Base-by-base conservation (phyloP, 495 filamentous ascomycete species). In the Xylaria nigripes region DNA sequence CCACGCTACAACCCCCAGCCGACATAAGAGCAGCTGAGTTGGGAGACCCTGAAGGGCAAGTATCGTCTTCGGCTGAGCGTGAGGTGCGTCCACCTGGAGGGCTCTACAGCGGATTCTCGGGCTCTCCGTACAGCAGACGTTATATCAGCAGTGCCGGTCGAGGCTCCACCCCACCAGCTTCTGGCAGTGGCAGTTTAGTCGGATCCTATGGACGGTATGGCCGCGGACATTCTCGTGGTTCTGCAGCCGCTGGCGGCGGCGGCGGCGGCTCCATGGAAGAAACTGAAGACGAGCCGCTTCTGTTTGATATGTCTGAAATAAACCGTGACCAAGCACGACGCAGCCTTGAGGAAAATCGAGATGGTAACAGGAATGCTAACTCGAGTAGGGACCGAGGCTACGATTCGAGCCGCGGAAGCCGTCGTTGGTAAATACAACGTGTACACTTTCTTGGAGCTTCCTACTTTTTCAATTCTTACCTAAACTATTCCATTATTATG, bases 241-340 rank as follows among this genome's bases (percentile, higher is more conserved):
- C 72, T n/a, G n/a, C n/a, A n/a, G n/a, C n/a, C 12, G 70, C 76
- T 22, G 73, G 74, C 53, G 71, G 72, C 45, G 81, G 80, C 30
- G 63, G 70, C 21, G 63, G 64, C 6, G 64, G 67, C 25, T 70
- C 70, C 9, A 68, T 75, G 45, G 72, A 73, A 9, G 78, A 76
- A 1, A 60, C 67, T 42, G 89, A 94, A 50, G 89, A 91, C 16
- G 90, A 95, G 68, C 86, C 86, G 23, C 69, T 95, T 9, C 70
- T 94, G 16, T 95, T 95, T 62, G 85, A 86, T 38, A 91, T 95
- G 86, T 90, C 86, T 52, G 89, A 95, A 61, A 81, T 93, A 55
- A 85, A 81, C 46, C 61, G 64, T 29, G 71, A 80, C 23, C 74
- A 76, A 18, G 82, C 80, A 13, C 79, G 87, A 47, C 77, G 86